Evolutionary conservation across 176 grass and related monocot species (phyloP), one percentile per base, ranked within the genome.

Genomic region (Alopecurus myosuroides): DNA sequence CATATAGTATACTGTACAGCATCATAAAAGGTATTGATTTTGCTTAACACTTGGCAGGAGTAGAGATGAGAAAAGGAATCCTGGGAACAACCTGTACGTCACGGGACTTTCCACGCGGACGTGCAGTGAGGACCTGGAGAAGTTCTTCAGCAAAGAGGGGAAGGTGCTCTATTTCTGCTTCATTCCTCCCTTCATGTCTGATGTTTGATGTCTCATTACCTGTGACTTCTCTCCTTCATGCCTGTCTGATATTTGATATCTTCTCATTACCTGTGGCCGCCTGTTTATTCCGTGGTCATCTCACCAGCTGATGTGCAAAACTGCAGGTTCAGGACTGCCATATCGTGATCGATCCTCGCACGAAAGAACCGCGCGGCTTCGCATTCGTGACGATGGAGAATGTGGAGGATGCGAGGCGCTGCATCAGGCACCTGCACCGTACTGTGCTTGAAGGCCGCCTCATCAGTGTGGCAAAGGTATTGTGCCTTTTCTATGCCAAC

Each of bases 321-420:
- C 44, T 74, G 75, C 74, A 99, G 97, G 97, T 99, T 64, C 66
- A 86, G 46, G 65, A 89, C 74, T 99, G 97, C 81, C 81, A 94
- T 85, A 92, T 97, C 42, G 94, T 99, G 74, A 29, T 88, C 37
- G 97, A 99, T 85, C 94, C 97, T 84, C 90, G 97, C 25, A 78
- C 92, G 5, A 96, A 90, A 74, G 97, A 99, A 81, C 94, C 97
- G 30, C 97, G 97, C 77, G 97, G 97, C 9, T 99, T 99, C 89
- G 97, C 89, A 7, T 99, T 99, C 52, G 97, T 99, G 22, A 92
- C 88, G 26, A 99, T 99, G 97, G 93, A 90, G 58, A 88, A 88
- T 35, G 84, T 87, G 64, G 97, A 97, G 13, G 97, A 89, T 37
- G 97, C 97, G 41, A 87, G 88, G 33, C 86, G 92, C 70, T 94